These are phyloP conservation scores for Ephemerocybe angulata DNA, from an alignment of 768 basidiomycete genomes.

Conservation along the genomic window DNA sequence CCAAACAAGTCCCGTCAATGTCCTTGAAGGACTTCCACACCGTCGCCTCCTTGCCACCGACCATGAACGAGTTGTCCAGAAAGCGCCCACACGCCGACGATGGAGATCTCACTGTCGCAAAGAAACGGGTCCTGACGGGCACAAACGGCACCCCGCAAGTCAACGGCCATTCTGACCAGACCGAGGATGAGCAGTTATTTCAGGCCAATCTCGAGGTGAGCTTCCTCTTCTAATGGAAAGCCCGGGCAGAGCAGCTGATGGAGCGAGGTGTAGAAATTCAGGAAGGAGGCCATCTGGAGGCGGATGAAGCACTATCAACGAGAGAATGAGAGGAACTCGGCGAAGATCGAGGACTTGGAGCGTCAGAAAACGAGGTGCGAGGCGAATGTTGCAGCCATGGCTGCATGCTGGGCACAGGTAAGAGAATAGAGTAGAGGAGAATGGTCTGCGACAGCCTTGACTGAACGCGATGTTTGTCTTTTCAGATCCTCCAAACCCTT, in stretches of 20 bases:
- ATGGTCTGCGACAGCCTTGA: background rate
- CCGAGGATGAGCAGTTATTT: conserved; percentile 45
- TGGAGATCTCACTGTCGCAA: conserved; percentile 42
- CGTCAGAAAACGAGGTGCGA: conserved; percentile 63
- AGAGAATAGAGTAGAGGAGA: conserved; percentile 5
- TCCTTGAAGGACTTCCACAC: conserved; percentile 12
- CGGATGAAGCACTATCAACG: conserved; percentile 81
- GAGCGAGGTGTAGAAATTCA: conserved; percentile 54
- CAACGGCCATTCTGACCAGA: conserved; percentile 43
- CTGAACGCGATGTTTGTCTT: conserved; percentile 4
- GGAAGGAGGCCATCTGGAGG: conserved; percentile 83
- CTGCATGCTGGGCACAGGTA: conserved; percentile 81
- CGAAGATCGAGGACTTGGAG: conserved; percentile 62
- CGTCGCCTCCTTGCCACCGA: conserved; percentile 18
- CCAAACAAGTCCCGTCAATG: conserved; percentile 6
- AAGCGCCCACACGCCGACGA: conserved; percentile 57
- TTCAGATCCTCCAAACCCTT: conserved; percentile 64
- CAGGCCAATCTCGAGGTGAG: conserved; percentile 64
- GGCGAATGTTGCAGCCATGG: conserved; percentile 67
- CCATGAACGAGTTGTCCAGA: conserved; percentile 33
- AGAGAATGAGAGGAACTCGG: conserved; percentile 62
- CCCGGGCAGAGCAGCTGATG: conserved; percentile 11
- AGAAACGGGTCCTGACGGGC: conserved; percentile 54
- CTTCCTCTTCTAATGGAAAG: conserved; percentile 13
- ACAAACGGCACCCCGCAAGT: conserved; percentile 50